Evolutionary conservation across 768 basidiomycete species (phyloP), one percentile per base, ranked within the genome.

Genomic region (Tricholoma sp.): DNA sequence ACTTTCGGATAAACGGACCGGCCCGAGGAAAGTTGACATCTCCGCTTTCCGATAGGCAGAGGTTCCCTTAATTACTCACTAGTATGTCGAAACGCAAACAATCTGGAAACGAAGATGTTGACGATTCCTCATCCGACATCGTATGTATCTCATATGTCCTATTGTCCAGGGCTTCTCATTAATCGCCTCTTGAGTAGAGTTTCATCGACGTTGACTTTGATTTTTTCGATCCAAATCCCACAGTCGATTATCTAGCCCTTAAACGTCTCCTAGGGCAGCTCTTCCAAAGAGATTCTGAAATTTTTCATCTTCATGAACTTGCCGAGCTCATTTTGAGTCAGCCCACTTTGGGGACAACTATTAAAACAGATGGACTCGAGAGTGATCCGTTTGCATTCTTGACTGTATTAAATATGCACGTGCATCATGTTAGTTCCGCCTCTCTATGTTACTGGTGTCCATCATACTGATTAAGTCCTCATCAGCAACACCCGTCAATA

Each of bases 121-220:
- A 72, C 56, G 69, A 67, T 58, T 78, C 70, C 59, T 78, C 72
- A 24, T 71, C 65, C n/a, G 70, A 69, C 32, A 57, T 67, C 42
- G 65, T 68, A 64, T 61, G 65, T 61, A 11, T 29, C 42, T n/a
- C 15, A 18, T 44, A 49, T 24, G 9, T 49, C 52, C 17, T 24
- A 36, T 29, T 41, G 29, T 44, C 9, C 50, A 45, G 10, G 20
- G 56, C 53, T 54, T 32, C 33, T 54, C 49, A 53, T 64, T 58
- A 64, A 70, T 32, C 44, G 58, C 58, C 52, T 47, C 29, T 58
- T 61, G 50, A 72, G 72, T 74, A 84, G 80, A 80, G 76, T 66
- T 79, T 88, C 63, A 79, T 95, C 72, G 82, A 95, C 70, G 88
- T 95, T 61, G 87, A 89, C 65, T 98, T 98, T 65, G 94, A 97